Evolutionary conservation across 2,329 filamentous ascomycete genomes (phyloP).

Genomic region (Fusarium avenaceum): DNA sequence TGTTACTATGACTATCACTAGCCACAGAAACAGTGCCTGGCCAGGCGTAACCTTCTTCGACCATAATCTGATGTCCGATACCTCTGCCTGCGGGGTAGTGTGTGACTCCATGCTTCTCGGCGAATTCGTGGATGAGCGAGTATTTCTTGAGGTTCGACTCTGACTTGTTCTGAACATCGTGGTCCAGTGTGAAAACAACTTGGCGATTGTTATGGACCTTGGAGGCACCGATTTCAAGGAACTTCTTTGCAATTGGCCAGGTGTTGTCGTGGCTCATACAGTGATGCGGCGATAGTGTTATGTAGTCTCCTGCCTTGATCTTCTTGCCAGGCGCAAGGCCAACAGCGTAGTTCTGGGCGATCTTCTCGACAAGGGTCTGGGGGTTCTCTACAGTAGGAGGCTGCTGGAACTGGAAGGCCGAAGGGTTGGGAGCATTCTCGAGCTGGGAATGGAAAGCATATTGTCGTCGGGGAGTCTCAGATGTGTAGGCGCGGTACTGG

Average conservation of each 20-base stretch:
- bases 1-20: constrained; percentile 79
- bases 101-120: constrained; percentile 78
- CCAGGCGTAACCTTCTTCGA: constrained; percentile 82
- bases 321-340: constrained; percentile 80
- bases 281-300: constrained; percentile 76
- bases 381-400: constrained; percentile 50
- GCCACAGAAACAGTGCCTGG: constrained; percentile 87
- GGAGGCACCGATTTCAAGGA: constrained; percentile 82
- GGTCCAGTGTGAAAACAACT: constrained; percentile 81
- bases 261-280: constrained; percentile 93
- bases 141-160: constrained; percentile 88
- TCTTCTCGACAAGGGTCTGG: constrained; percentile 94
- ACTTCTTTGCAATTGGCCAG: constrained; percentile 80
- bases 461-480: constrained; percentile 16
- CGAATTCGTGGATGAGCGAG: constrained; percentile 83
- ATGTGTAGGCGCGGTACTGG: constrained; percentile 29
- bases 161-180: constrained; percentile 88
- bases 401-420: constrained; percentile 67
- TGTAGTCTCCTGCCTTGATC: constrained; percentile 85
- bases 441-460: constrained; percentile 71
- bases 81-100: constrained; percentile 84
- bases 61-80: constrained; percentile 93
- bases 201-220: constrained; percentile 78
- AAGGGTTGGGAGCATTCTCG: constrained; percentile 64
- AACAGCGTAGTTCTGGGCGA: constrained; percentile 85